Evolutionary conservation across 306 rosid species (phyloP), one percentile per base, ranked within the genome.

Genomic region (Ceratonia siliqua): DNA sequence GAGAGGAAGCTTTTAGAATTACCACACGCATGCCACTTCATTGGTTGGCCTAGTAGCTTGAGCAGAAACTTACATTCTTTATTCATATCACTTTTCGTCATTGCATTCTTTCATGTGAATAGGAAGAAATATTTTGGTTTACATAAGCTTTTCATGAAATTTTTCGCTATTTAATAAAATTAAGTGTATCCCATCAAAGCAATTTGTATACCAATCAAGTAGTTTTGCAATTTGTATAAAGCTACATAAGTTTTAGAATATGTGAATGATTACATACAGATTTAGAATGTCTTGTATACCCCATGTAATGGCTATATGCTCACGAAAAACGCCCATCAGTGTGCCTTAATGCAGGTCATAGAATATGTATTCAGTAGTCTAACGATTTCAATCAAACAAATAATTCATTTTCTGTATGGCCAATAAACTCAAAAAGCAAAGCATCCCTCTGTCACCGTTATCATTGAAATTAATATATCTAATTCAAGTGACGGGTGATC

Each of bases 111-210:
- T 57, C 46, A 30, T 67, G 41, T 46, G 58, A 67, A 67, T 46
- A 66, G 56, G 72, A 43, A 45, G 72, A 18, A n/a, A n/a, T 2
- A 66, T 43, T 43, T 18, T 27, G 42, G 56, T 67, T n/a, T 24
- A 8, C 27, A n/a, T n/a, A 28, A 27, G 18, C 8, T 28, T 27
- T 30, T 46, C 18, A 1, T 27, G 27, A 27, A n/a, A 1, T 27
- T 43, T 28, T 18, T 35, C 27, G 39, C 0, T 4, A 36, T 35
- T 32, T 15, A n/a, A 8, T 11, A 17, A 32, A 59, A 18, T 30
- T 30, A 35, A 12, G 7, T 35, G 53, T 11, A 4, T 17, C 28
- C 6, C 25, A 20, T 46, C 45, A 48, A 32, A 21, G 5, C 48
- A 2, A 28, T 25, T 54, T 54, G 35, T 12, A 54, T 11, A 24